Evolutionary conservation across 768 basidiomycete genomes (phyloP), one percentile per base, ranked within the genome.

Genomic region (Termitomyces sp.): DNA sequence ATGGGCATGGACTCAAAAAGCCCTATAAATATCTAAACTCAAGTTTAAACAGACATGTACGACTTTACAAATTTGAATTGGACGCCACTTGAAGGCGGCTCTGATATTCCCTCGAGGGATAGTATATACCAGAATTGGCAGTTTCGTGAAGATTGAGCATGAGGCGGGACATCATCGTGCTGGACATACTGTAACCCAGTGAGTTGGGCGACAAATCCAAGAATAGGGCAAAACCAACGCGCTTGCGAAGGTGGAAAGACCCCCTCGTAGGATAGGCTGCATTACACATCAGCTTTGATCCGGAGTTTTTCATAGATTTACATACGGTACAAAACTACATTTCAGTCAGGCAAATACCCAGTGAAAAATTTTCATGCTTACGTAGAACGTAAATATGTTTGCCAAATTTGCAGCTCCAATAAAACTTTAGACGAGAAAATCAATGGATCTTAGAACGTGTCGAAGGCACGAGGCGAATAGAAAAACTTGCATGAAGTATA

Each of bases 81-180:
- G 28, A 8, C 6, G 38, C 35, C 33, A 40, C 26, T 28, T 40
- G 35, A 28, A 38, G 2, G 38, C n/a, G 38, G n/a, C 38, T 40
- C 6, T 38, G 26, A 13, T n/a, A 30, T 42, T 53, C 52, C 12
- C 38, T 26, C 0, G 51, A 30, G 18, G 24, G 40, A n/a, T 8
- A 28, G 38, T 53, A 53, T 6, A 53, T 40, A 12, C 52, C 52
- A n/a, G 52, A 53, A 20, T 53, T 13, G 6, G 38, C 33, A 36
- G 16, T 43, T 56, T 61, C 36, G 6, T 55, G 54, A 26, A 61
- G 58, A 38, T 61, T 61, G 22, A 61, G 49, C 50, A 59, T 59
- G 13, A 61, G 49, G 24, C 58, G 61, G 9, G 54, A 58, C 54
- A 61, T 59, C 61, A 61, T 61, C 36, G 53, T 56, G 28, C 10